Percentiles rank a stretch among this genome's conserved stretches.
These are phyloP conservation scores for Cyclanthera cordifolia DNA, from an alignment of 306 rosid genomes.

Conservation along the genomic window DNA sequence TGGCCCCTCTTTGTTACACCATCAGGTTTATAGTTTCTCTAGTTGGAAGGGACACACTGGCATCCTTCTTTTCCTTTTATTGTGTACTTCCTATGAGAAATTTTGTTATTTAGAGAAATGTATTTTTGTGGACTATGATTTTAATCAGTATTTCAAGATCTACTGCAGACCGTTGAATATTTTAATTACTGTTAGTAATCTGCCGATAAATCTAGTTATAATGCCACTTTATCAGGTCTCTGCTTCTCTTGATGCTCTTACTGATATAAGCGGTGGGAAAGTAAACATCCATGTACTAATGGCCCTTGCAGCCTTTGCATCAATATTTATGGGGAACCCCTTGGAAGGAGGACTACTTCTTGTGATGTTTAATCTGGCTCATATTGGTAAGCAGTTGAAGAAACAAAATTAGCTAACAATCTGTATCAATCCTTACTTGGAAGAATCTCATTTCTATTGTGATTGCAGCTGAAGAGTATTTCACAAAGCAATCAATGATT, in stretches of 20 bases:
- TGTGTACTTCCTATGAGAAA: not conserved
- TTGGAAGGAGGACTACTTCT: slow-evolving; percentile 94
- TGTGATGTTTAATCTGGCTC: slow-evolving; percentile 94
- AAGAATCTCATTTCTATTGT: slow-evolving; percentile 21
- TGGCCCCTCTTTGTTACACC: not conserved
- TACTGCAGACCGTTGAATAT: not conserved
- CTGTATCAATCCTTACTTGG: slow-evolving; percentile 1
- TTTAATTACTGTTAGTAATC: not conserved
- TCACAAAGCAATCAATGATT: slow-evolving; percentile 78
- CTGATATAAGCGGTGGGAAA: slow-evolving; percentile 71
- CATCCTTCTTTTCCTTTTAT: not conserved
- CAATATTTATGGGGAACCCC: slow-evolving; percentile 81
- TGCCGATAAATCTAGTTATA: slow-evolving; percentile 7
- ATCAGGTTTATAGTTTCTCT: not conserved
- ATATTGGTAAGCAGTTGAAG: slow-evolving; percentile 54
- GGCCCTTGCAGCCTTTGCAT: slow-evolving; percentile 97
- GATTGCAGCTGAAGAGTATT: slow-evolving; percentile 83
- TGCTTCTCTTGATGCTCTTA: slow-evolving; percentile 80
- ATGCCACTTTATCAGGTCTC: slow-evolving; percentile 46
- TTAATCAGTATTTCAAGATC: not conserved
- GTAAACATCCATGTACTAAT: slow-evolving; percentile 86
- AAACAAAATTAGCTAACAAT: not conserved
- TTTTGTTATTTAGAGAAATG: not conserved
- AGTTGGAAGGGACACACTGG: not conserved
- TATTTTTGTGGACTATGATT: not conserved